A percentile compares a stretch with the other conserved stretches of the same genome.
Conservation (phyloP, 176 grass and related monocot genomes). For the Calamus simplicifolius region DNA sequence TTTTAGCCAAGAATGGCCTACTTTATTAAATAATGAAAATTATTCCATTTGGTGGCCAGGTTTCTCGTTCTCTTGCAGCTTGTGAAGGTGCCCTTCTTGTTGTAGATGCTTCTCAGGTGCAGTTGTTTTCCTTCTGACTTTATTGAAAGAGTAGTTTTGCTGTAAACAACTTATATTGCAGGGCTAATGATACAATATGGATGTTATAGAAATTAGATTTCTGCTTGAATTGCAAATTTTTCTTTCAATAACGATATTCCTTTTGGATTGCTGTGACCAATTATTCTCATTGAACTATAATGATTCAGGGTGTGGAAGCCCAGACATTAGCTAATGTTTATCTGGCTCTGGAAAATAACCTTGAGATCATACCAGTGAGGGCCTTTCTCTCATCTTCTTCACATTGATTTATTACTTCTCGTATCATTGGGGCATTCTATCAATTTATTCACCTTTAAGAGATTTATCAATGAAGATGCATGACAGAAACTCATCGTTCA, state of each 20-base stretch:
- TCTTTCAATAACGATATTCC: constrained; percentile 1
- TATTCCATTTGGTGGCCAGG: constrained; percentile 40
- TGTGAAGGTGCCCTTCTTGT: constrained; percentile 97
- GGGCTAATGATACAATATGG: constrained; percentile 7
- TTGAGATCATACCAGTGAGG: constrained; percentile 92
- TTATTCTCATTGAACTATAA: constrained; percentile 22
- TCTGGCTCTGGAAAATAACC: constrained; percentile 86
- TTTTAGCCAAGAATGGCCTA: too few species aligned
- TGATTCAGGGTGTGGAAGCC: constrained; percentile 94
- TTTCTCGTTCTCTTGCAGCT: constrained; percentile 95
- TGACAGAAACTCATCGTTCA: too few species aligned
- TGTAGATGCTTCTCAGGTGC: constrained; percentile 98
- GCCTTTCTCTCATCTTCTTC: constrained; percentile 3
- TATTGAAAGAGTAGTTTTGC: constrained; percentile 20
- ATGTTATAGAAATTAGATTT: background rate
- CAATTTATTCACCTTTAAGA: too few species aligned
- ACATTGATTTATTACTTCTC: too few species aligned
- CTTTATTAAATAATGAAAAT: too few species aligned
- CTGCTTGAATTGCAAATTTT: too few species aligned
- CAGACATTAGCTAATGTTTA: constrained; percentile 96
- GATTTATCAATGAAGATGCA: too few species aligned
- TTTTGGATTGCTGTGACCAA: background rate
- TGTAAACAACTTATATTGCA: background rate
- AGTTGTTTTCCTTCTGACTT: constrained; percentile 48
- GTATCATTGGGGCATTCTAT: too few species aligned